A percentile compares a stretch with the other conserved stretches of the same genome.
These are phyloP conservation scores for Euclidium syriacum DNA, from an alignment of 345 rosid species.

Conservation along the genomic window DNA sequence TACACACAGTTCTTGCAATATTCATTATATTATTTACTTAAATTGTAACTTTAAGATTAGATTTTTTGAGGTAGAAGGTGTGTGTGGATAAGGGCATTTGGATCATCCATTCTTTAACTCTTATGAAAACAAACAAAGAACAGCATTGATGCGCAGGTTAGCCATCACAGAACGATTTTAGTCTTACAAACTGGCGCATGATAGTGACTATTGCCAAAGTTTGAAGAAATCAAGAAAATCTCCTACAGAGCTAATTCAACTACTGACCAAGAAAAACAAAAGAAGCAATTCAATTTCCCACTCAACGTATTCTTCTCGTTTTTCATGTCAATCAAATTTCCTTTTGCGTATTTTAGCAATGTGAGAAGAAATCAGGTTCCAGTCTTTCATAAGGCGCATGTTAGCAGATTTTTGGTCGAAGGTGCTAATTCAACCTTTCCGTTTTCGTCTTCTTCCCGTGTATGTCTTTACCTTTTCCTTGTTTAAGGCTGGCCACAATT, in stretches of 20 bases:
- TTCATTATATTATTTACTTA: background rate
- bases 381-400: background rate
- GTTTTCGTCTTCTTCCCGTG: constrained; percentile 21
- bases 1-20: background rate
- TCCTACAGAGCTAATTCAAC: no score
- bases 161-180: background rate
- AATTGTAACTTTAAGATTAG: background rate
- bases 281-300: background rate
- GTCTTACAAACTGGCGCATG: background rate
- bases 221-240: no score
- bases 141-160: background rate
- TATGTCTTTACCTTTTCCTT: background rate
- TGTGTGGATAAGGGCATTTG: constrained; percentile 51
- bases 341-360: background rate
- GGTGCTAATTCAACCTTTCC: background rate
- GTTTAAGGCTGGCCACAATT: background rate
- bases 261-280: no score
- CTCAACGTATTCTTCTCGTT: background rate
- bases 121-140: background rate
- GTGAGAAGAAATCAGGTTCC: background rate
- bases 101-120: constrained; percentile 34
- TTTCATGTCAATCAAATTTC: background rate
- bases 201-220: no score
- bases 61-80: constrained; percentile 4
- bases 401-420: background rate